phyloP scores from a whole-genome alignment of 768 basidiomycete genomes.

The Tylopilus cervinicoccineus region DNA sequence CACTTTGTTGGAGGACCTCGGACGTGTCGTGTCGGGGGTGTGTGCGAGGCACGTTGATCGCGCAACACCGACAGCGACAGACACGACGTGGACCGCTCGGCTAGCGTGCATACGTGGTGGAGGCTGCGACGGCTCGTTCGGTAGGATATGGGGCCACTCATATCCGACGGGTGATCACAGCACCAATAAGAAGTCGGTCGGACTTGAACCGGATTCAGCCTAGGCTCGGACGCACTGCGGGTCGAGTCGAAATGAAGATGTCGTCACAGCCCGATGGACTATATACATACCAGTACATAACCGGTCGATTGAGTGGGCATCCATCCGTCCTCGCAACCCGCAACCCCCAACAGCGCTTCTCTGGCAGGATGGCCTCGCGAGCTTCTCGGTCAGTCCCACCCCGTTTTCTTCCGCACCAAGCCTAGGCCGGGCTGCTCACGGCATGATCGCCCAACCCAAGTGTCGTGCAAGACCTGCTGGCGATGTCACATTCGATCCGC shows the following conservation, averaged over 20 bases:
- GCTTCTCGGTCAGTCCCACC: not conserved
- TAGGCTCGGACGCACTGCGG: not conserved
- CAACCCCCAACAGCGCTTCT: too few species aligned
- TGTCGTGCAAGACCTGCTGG: not conserved
- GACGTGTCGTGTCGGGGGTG: too few species aligned
- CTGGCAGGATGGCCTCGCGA: not conserved
- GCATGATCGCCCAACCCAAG: not conserved
- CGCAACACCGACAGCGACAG: too few species aligned
- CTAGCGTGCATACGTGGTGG: too few species aligned
- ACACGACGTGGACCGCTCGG: too few species aligned
- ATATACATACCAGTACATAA: too few species aligned
- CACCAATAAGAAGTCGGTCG: not conserved
- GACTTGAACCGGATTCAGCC: not conserved
- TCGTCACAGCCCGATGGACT: not conserved
- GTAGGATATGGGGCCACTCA: too few species aligned
- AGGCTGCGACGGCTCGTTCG: too few species aligned
- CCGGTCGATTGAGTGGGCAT: not conserved
- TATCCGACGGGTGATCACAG: not conserved
- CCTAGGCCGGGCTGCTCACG: not conserved
- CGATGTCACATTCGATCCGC: slow-evolving; percentile 1
- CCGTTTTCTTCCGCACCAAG: not conserved
- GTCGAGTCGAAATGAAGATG: not conserved
- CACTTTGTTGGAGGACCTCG: too few species aligned
- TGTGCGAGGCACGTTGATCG: too few species aligned
- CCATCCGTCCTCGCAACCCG: not conserved